Base-by-base conservation (phyloP, 805 yeast genomes). In the Starmera quercuum region DNA sequence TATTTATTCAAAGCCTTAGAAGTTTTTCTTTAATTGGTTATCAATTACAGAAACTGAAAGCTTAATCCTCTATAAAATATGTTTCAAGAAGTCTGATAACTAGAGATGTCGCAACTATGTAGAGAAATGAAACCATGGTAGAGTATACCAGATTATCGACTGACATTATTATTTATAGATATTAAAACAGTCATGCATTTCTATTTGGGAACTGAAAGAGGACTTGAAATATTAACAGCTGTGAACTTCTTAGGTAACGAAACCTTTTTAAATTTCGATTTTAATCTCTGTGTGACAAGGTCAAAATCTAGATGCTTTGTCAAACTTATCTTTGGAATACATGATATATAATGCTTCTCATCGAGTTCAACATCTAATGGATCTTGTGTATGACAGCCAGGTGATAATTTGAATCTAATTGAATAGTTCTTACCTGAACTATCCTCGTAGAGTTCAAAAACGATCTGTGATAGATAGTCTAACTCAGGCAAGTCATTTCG, bases 381-480 rank as follows among this genome's bases (percentile, higher is more conserved):
- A 58, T 90, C 95, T 51, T 87, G 95, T 0, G 97, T 88, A 60
- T 92, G 97, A 59, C 98, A 92, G 15, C 99, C 99, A 1, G 98
- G 97, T 5, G 96, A 83, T 46, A 92, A 68, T n/a, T 90, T 81
- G 40, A 92, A 69, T 50, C 97, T 72, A 36, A 92, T 82, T 5
- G 96, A 82, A 55, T 90, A 95, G 49, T 83, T 81, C 58, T 85
- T 84, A 7, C 81, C 79, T 24, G 71, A 64, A 23, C 73, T 69
- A 43, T 83, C 92, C 57, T 92, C 97, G 57, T 87, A 92, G 19
- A 92, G 62, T 57, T 92, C 99, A 61, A 92, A 92, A 8, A 80
- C 83, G 46, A 92, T 87, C 55, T 92, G 98, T 0, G 97, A 87
- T 30, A 92, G 66, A 53, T 92, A 92, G 54, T 92, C 99, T 37